These are phyloP conservation scores for Barnettozyma vustinii DNA, from an alignment of 805 yeast species.

Conservation along the genomic window DNA sequence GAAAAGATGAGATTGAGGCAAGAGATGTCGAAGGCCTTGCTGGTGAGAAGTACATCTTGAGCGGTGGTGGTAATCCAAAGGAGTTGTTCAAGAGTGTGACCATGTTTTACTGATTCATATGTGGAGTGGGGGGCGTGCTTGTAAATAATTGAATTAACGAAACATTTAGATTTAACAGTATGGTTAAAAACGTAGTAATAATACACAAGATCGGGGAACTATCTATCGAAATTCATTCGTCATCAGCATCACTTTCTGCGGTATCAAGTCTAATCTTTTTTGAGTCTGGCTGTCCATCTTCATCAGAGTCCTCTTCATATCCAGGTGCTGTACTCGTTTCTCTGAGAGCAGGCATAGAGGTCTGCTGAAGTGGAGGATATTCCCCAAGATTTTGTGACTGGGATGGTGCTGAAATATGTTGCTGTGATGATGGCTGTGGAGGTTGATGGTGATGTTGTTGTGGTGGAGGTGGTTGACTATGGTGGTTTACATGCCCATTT, in stretches of 20 bases:
- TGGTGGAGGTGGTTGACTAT: background rate
- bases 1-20: constrained; percentile 28
- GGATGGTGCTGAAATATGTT: background rate
- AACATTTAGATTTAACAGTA: background rate
- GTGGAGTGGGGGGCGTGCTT: constrained; percentile 1
- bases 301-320: constrained; percentile 6
- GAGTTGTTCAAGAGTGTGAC: constrained; percentile 23
- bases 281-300: background rate
- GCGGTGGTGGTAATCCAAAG: constrained; percentile 63
- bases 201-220: background rate
- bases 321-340: constrained; percentile 2
- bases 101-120: constrained; percentile 14
- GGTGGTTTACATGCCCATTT: background rate
- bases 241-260: constrained; percentile 8
- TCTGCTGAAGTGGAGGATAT: constrained; percentile 8
- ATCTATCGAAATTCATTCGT: background rate
- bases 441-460: constrained; percentile 1
- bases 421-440: background rate
- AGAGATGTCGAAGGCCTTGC: constrained; percentile 33
- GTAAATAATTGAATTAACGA: background rate
- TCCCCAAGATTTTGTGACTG: background rate
- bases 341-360: background rate
- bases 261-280: constrained; percentile 3
- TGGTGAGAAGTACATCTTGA: constrained; percentile 45
- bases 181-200: background rate